phyloP scores from a whole-genome alignment of 305 asterid species.

The Fraxinus xanthoxyloides region DNA sequence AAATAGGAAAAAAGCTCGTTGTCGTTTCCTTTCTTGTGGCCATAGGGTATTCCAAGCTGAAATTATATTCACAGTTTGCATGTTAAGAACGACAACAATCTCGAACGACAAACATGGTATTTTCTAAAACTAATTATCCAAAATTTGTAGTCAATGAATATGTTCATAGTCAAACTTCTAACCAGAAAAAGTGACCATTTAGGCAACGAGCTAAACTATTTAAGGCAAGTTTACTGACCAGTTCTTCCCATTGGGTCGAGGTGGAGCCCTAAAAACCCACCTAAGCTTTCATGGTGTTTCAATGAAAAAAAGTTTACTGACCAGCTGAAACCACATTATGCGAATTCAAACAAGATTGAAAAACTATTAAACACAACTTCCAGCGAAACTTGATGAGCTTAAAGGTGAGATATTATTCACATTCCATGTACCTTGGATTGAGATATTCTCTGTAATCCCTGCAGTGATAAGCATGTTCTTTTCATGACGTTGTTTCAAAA shows the following conservation, averaged over 20 bases:
- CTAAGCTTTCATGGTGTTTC: not conserved
- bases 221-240: not conserved
- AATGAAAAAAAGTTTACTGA: not conserved
- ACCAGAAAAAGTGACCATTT: not conserved
- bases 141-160: not conserved
- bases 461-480: constrained; percentile 42
- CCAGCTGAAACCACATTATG: not conserved
- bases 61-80: constrained; percentile 13
- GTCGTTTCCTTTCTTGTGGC: constrained; percentile 94
- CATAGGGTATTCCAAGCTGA: constrained; percentile 97
- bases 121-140: not conserved
- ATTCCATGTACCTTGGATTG: constrained; percentile 66
- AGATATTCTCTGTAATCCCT: constrained; percentile 50
- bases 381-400: not conserved
- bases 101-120: not conserved
- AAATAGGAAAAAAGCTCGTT: constrained; percentile 90
- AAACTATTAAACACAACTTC: not conserved
- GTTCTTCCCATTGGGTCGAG: not conserved
- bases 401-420: not conserved
- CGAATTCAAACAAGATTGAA: not conserved
- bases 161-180: not conserved
- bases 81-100: not conserved
- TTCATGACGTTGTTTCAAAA: constrained; percentile 45
- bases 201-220: not conserved
- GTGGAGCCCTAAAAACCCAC: not conserved